Evolutionary conservation across 1,284 basidiomycete genomes (phyloP).

Genomic region (Earliella scabrosa): DNA sequence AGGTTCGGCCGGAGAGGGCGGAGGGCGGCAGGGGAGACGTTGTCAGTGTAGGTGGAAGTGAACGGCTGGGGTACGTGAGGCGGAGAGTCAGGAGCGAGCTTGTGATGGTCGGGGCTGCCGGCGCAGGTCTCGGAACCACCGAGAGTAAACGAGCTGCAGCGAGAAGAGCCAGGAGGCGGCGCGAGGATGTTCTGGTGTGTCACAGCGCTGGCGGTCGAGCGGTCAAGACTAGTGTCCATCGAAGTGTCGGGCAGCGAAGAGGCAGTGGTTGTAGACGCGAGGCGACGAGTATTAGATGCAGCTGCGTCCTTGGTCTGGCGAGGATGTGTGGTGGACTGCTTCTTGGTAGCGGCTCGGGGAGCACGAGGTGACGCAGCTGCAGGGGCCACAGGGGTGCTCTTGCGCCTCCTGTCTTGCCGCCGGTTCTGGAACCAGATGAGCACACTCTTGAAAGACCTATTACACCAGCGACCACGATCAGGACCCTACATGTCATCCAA

Average conservation of each 20-base stretch:
- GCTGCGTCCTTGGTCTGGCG: no score
- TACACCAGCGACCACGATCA: background rate
- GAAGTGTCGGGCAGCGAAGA: background rate
- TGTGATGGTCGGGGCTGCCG: no score
- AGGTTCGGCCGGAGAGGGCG: slow-evolving; percentile 34
- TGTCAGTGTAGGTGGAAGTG: background rate
- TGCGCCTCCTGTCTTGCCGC: slow-evolving; percentile 27
- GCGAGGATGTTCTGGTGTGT: no score
- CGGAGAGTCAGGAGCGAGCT: slow-evolving; percentile 27
- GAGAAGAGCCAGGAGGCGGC: slow-evolving; percentile 2
- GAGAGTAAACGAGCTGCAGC: background rate
- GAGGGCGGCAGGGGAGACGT: background rate
- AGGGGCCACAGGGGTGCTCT: background rate
- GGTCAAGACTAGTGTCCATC: background rate
- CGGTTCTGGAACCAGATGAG: slow-evolving; percentile 39
- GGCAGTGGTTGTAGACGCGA: no score
- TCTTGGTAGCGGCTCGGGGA: background rate
- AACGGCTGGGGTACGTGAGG: no score
- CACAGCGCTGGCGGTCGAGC: slow-evolving; percentile 4
- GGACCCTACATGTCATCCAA: background rate
- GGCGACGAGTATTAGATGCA: no score
- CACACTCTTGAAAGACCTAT: slow-evolving; percentile 33
- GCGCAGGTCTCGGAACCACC: no score
- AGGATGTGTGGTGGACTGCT: no score
- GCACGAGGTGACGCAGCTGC: background rate